Percentiles rank a stretch among this genome's conserved stretches.
phyloP scores from a whole-genome alignment of 805 yeast species.

The Ogataea trehaloabstinens region DNA sequence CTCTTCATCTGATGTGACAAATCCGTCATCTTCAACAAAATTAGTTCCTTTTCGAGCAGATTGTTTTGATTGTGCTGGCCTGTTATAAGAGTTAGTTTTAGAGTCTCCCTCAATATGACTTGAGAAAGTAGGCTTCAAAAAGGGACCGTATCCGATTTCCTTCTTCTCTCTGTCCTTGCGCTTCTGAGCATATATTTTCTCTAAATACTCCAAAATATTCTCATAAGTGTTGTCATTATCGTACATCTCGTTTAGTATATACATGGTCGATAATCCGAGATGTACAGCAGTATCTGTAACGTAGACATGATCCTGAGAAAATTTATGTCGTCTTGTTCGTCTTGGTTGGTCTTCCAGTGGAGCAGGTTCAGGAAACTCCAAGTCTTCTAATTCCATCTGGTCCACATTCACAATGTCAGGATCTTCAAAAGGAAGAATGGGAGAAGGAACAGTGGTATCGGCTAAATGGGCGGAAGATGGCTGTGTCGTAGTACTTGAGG shows the following conservation, averaged over 20 bases:
- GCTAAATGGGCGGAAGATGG: background rate
- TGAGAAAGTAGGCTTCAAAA: slow-evolving; percentile 22
- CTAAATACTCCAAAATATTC: slow-evolving; percentile 27
- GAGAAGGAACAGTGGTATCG: background rate
- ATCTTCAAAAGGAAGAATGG: background rate
- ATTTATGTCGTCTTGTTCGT: slow-evolving; percentile 29
- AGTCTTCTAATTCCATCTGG: background rate
- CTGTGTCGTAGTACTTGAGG: background rate
- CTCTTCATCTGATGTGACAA: slow-evolving; percentile 20
- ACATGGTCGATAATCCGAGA: slow-evolving; percentile 30
- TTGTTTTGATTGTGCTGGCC: background rate
- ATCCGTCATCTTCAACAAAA: slow-evolving; percentile 4
- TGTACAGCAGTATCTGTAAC: slow-evolving; percentile 34
- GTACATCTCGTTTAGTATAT: slow-evolving; percentile 27
- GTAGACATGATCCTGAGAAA: slow-evolving; percentile 35
- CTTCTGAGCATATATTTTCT: slow-evolving; percentile 21
- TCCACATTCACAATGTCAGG: background rate
- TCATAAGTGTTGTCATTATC: slow-evolving; percentile 29
- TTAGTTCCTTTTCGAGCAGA: background rate
- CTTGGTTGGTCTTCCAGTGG: slow-evolving; percentile 6
- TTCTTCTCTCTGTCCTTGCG: slow-evolving; percentile 24
- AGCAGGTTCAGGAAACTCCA: background rate
- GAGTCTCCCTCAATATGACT: slow-evolving; percentile 22
- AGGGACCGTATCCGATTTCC: slow-evolving; percentile 31
- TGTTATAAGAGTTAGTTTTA: background rate